phyloP scores from a whole-genome alignment of 1,284 basidiomycete genomes.

The Irpex rosettiformis region DNA sequence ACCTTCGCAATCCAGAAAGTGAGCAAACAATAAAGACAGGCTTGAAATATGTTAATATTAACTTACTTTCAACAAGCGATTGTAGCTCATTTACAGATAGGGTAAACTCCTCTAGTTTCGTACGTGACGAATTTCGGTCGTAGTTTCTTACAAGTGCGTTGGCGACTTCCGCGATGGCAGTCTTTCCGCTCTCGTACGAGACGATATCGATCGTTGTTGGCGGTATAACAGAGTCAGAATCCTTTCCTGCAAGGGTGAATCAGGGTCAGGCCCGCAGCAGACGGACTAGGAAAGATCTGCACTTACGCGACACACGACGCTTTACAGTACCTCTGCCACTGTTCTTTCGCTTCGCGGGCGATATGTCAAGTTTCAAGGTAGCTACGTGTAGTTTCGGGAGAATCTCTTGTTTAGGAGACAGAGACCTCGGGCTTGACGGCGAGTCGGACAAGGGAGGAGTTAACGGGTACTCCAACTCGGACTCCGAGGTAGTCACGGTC shows the following conservation, averaged over 20 bases:
- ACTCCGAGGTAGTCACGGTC: constrained; percentile 37
- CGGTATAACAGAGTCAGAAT: constrained; percentile 1
- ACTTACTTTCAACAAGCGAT: constrained; percentile 55
- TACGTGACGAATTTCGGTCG: constrained; percentile 3
- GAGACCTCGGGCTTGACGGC: constrained; percentile 55
- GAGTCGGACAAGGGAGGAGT: constrained; percentile 72
- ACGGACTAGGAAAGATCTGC: neutral
- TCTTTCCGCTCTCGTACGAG: constrained; percentile 34
- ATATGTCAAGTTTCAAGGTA: constrained; percentile 32
- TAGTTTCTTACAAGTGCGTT: constrained; percentile 16
- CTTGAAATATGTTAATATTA: constrained; percentile 5
- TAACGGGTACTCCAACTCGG: constrained; percentile 53
- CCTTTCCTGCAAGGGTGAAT: constrained; percentile 9
- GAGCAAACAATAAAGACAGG: constrained; percentile 24
- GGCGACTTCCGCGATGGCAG: constrained; percentile 33
- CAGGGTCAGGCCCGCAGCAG: constrained; percentile 1
- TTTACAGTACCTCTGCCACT: constrained; percentile 16
- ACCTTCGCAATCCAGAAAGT: constrained; percentile 24
- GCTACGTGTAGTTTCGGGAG: constrained; percentile 33
- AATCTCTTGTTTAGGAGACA: constrained; percentile 43
- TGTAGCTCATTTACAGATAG: constrained; percentile 47
- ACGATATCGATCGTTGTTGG: constrained; percentile 32
- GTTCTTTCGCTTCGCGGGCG: constrained; percentile 15
- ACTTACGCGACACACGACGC: constrained; percentile 19
- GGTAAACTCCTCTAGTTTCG: constrained; percentile 20